A percentile compares a stretch with the other conserved stretches of the same genome.
phyloP scores from a whole-genome alignment of 495 filamentous ascomycete genomes.

The Darksidea phi region DNA sequence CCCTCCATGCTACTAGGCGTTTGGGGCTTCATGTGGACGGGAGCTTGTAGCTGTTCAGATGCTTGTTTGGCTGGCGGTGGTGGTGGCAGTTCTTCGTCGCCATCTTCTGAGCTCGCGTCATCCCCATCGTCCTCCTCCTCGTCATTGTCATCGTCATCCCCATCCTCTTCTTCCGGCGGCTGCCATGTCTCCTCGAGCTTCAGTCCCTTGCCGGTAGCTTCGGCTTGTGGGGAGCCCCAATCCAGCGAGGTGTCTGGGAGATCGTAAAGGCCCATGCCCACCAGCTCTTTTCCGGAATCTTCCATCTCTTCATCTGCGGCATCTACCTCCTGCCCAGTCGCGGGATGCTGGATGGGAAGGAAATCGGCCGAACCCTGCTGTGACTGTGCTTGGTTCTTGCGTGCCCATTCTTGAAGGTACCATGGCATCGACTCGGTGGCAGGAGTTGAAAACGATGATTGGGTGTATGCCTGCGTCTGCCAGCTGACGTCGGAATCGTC shows the following conservation, averaged over 20 bases:
- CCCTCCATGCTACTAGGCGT: conserved; percentile 34
- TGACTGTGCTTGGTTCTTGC: conserved; percentile 25
- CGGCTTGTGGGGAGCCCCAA: conserved; percentile 37
- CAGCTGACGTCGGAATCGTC: conserved; percentile 21
- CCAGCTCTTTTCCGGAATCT: conserved; percentile 57
- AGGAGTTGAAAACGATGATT: conserved; percentile 24
- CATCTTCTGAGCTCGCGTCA: conserved; percentile 45
- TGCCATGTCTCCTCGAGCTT: conserved; percentile 84
- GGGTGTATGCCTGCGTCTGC: conserved; percentile 17
- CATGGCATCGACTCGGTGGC: conserved; percentile 29
- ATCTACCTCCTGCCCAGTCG: conserved; percentile 1
- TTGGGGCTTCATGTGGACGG: conserved; percentile 38
- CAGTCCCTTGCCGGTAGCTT: conserved; percentile 63
- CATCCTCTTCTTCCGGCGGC: conserved; percentile 64
- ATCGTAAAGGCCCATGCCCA: conserved; percentile 83
- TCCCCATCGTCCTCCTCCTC: conserved; percentile 38
- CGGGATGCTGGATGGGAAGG: conserved; percentile 34
- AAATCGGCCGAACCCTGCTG: conserved; percentile 27
- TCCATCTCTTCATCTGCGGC: conserved; percentile 23
- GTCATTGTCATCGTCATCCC: conserved; percentile 51
- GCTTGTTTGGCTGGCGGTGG: conserved; percentile 25
- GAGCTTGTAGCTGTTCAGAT: conserved; percentile 30
- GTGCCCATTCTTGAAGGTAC: conserved; percentile 34
- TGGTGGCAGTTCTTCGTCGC: conserved; percentile 27
- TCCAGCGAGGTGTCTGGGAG: conserved; percentile 54